phyloP scores from a whole-genome alignment of 139 green algal genomes.

The Auxenochlorella protothecoides region DNA sequence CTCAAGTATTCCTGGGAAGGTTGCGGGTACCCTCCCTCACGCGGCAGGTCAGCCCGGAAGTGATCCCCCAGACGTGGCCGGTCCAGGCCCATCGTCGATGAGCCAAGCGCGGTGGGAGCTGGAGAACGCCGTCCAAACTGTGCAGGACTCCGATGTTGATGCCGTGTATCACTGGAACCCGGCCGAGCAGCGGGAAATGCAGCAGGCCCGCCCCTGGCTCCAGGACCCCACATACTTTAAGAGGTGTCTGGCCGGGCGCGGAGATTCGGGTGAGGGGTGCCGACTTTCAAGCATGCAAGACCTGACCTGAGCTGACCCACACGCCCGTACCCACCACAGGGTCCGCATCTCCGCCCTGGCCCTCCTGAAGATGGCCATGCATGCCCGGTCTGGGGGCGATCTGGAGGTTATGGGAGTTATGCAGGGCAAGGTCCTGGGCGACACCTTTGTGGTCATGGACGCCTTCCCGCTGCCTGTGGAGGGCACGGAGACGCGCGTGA shows the following conservation, averaged over 20 bases:
- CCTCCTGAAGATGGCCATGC: conserved; percentile 96
- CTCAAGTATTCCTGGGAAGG: background rate
- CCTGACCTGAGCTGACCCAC: background rate
- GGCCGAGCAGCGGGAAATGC: conserved; percentile 49
- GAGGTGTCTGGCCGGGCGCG: conserved; percentile 17
- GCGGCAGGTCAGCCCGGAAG: too few species aligned
- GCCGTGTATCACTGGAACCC: conserved; percentile 67
- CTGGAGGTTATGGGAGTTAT: conserved; percentile 98
- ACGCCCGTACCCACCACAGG: conserved; percentile 25
- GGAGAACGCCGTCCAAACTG: conserved; percentile 73
- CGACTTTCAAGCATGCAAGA: background rate
- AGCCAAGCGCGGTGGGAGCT: conserved; percentile 73
- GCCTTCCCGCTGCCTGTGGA: conserved; percentile 94
- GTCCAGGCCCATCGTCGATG: background rate
- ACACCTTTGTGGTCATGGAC: conserved; percentile 93
- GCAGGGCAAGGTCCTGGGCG: conserved; percentile 73
- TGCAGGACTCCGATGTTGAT: conserved; percentile 33
- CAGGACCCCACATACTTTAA: conserved; percentile 86
- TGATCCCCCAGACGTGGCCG: too few species aligned
- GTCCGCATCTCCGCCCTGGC: conserved; percentile 87
- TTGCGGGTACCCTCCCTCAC: too few species aligned
- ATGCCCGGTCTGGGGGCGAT: conserved; percentile 82
- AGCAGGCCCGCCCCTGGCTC: conserved; percentile 72
- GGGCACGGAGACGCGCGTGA: conserved; percentile 95
- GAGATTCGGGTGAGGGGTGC: background rate